Evolutionary conservation across 2,329 filamentous ascomycete genomes (phyloP), one percentile per base, ranked within the genome.

Genomic region (Penicillium sp.): DNA sequence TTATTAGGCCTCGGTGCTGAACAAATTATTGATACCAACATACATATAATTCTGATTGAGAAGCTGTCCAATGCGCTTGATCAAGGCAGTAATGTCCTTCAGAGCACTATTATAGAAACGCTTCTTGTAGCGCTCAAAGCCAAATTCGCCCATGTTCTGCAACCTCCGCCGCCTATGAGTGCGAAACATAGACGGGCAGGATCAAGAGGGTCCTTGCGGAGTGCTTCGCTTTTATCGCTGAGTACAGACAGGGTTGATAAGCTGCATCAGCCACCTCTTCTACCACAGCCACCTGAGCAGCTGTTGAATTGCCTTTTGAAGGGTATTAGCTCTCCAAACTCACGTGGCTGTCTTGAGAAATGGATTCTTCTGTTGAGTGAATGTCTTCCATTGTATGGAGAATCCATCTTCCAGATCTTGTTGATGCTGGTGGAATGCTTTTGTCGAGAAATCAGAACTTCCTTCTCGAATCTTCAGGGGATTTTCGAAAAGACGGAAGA

Each of bases 371-470:
- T 99, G 63, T 79, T 99, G 7, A 83, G 85, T 4, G 89, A 93
- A 67, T 90, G 91, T 46, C 77, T 99, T 28, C 91, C 92, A 0
- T 79, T 96, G 14, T 96, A 96, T 71, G 83, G 88, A 0, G 86
- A 89, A 45, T 85, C 87, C 5, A 90, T 97, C 47, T 97, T 97
- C 69, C 89, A 96, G 67, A 88, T 94, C 52, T 77, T 99, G 33
- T 86, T 99, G 53, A 94, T 91, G 11, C 79, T 99, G 3, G 92
- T 97, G 1, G 92, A 94, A 71, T 95, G 90, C 30, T 81, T 99
- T 45, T 97, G 92, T 69, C 80, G 80, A 57, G 87, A 96, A 69
- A 87, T 97, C 48, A 83, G 81, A 43, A 73, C 76, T 49, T 88
- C 87, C 0, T 97, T 97, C 70, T 77, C 82, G 21, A 83, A 84